A percentile compares a stretch with the other conserved stretches of the same genome.
phyloP scores from a whole-genome alignment of 495 filamentous ascomycete genomes.

The Xylaria acuta region DNA sequence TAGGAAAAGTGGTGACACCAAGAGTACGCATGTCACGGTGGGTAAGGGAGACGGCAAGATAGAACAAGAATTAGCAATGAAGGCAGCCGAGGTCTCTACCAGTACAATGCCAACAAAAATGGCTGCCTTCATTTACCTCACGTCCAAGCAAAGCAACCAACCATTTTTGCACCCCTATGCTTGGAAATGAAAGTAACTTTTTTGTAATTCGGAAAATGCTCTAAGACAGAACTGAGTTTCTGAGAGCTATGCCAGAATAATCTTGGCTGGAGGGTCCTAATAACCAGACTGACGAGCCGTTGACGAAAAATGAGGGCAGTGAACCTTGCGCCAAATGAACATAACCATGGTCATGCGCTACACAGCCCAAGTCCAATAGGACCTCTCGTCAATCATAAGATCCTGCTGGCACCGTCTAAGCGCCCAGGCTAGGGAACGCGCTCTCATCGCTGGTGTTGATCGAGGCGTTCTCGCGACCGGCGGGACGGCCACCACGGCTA shows the following conservation, averaged over 20 bases:
- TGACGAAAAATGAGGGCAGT: slow-evolving; percentile 28
- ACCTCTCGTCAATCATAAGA: slow-evolving; percentile 18
- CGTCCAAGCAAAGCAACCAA: slow-evolving; percentile 23
- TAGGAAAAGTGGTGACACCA: neutral
- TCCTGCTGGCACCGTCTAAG: slow-evolving; percentile 36
- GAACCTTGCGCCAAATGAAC: slow-evolving; percentile 33
- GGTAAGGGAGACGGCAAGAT: neutral
- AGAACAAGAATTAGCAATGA: slow-evolving; percentile 20
- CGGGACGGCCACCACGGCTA: slow-evolving; percentile 46
- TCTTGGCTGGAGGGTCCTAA: slow-evolving; percentile 27
- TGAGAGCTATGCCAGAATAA: slow-evolving; percentile 35
- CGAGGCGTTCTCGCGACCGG: slow-evolving; percentile 38
- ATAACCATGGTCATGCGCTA: slow-evolving; percentile 15
- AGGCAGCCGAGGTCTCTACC: slow-evolving; percentile 28
- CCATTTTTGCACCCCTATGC: slow-evolving; percentile 27
- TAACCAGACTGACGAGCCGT: slow-evolving; percentile 25
- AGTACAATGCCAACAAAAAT: slow-evolving; percentile 32
- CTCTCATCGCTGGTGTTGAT: slow-evolving; percentile 70
- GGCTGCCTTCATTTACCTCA: slow-evolving; percentile 29
- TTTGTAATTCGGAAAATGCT: slow-evolving; percentile 38
- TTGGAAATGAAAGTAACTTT: slow-evolving; percentile 41
- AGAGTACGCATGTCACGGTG: slow-evolving; percentile 8
- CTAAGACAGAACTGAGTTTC: slow-evolving; percentile 29
- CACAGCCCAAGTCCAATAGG: neutral
- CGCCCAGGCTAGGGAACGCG: slow-evolving; percentile 78